Conservation (phyloP, 2,329 filamentous ascomycete genomes). For the Fusarium continuum region DNA sequence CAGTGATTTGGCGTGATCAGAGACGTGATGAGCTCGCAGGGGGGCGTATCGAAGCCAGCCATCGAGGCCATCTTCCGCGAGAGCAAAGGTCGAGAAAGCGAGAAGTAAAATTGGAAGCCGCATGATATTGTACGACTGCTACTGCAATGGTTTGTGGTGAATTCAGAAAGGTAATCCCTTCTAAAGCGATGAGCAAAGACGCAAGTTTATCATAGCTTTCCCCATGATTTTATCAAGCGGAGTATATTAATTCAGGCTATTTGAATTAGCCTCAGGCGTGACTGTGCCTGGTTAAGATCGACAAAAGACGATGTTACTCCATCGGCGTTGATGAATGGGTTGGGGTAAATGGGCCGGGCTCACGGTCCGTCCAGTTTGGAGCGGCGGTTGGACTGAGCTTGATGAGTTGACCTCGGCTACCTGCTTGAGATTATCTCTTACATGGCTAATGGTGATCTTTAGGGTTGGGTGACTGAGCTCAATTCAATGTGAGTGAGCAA, state of each 20-base stretch:
- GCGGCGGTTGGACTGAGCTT: not conserved
- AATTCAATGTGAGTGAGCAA: too few relatives aligned
- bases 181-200: not conserved
- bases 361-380: not conserved
- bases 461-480: too few relatives aligned
- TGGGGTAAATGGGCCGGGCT: constrained; percentile 16
- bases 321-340: constrained; percentile 11
- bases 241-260: constrained; percentile 25
- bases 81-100: constrained; percentile 48
- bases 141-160: not conserved
- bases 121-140: constrained; percentile 8
- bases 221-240: constrained; percentile 7
- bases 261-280: constrained; percentile 16
- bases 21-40: constrained; percentile 46
- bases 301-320: constrained; percentile 9
- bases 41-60: constrained; percentile 73
- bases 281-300: constrained; percentile 8
- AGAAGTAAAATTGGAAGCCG: constrained; percentile 18
- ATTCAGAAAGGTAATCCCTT: not conserved
- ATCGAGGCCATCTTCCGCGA: constrained; percentile 67
- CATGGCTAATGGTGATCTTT: constrained; percentile 3
- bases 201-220: not conserved
- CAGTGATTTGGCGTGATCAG: constrained; percentile 49
- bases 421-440: not conserved
- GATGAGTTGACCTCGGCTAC: constrained; percentile 6